phyloP scores from a whole-genome alignment of 768 basidiomycete genomes.

The Mycena epipterygia region DNA sequence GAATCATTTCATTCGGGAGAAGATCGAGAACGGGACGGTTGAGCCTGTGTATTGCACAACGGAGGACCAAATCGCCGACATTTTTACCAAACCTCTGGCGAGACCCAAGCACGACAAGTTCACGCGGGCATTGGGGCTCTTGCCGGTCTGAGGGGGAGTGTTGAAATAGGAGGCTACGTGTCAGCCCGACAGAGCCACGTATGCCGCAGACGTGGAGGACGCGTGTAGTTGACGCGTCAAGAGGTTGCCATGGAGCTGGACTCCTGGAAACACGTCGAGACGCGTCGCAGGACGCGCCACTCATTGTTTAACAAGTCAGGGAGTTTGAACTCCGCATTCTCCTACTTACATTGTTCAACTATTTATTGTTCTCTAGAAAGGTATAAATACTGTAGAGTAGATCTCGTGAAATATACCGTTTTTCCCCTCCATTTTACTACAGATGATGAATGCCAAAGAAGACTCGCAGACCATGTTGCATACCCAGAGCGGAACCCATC shows the following conservation, averaged over 20 bases:
- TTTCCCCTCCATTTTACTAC: neutral
- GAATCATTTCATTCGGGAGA: constrained; percentile 50
- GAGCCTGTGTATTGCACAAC: constrained; percentile 43
- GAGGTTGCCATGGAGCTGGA: neutral
- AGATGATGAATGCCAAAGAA: too few relatives aligned
- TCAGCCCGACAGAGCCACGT: neutral
- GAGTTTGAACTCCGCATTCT: too few relatives aligned
- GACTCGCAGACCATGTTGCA: too few relatives aligned
- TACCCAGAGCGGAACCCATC: too few relatives aligned
- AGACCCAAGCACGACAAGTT: constrained; percentile 29
- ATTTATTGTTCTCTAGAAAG: neutral
- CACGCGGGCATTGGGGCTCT: constrained; percentile 26
- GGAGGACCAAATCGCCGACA: constrained; percentile 49
- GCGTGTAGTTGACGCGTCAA: too few relatives aligned
- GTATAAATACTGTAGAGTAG: neutral
- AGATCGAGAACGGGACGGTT: constrained; percentile 40
- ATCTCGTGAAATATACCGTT: neutral
- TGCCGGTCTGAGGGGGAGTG: constrained; percentile 40
- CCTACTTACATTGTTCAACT: neutral
- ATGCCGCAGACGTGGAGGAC: neutral
- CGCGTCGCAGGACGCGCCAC: neutral
- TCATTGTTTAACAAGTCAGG: too few relatives aligned
- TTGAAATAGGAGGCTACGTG: constrained; percentile 9
- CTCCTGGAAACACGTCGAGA: neutral
- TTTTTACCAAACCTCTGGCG: constrained; percentile 52